Evolutionary conservation across 2,329 filamentous ascomycete species (phyloP).

Genomic region (Diaporthe helianthi): DNA sequence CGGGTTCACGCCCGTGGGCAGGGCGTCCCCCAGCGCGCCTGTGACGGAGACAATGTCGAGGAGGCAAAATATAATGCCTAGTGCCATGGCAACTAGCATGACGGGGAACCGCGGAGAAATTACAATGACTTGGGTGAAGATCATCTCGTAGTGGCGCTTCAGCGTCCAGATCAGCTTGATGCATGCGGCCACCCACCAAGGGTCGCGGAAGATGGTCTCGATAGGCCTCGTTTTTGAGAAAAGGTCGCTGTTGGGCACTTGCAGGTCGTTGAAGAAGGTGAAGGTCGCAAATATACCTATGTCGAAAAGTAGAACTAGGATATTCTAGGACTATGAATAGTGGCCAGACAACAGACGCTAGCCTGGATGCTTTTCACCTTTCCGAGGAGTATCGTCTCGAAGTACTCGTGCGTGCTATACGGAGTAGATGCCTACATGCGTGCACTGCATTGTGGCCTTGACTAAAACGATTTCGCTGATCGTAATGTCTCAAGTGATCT

Average conservation of each 20-base stretch:
- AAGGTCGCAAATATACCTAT: conserved; percentile 73
- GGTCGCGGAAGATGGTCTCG: conserved; percentile 51
- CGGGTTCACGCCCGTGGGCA: conserved; percentile 62
- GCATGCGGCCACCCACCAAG: conserved; percentile 73
- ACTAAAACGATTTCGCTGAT: background rate
- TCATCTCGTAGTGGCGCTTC: conserved; percentile 66
- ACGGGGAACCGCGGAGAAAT: conserved; percentile 70
- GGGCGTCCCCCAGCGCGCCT: conserved; percentile 46
- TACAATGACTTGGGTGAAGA: conserved; percentile 61
- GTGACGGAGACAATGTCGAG: conserved; percentile 68
- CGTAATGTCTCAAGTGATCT: background rate
- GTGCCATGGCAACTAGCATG: conserved; percentile 65
- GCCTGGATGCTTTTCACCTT: background rate
- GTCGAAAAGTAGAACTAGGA: no score
- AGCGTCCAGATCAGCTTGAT: conserved; percentile 68
- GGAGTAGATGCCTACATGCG: conserved; percentile 1
- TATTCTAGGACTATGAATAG: no score
- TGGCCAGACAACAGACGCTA: no score
- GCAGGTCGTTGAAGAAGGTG: conserved; percentile 57
- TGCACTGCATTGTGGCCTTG: background rate
- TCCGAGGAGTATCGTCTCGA: background rate
- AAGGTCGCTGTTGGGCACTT: conserved; percentile 9
- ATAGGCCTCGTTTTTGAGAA: conserved; percentile 28
- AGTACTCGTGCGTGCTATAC: background rate
- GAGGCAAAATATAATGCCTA: conserved; percentile 67